Percentiles rank a stretch among this genome's conserved stretches.
Evolutionary conservation across 768 basidiomycete species (phyloP).

Genomic region (Hericium alpestre): DNA sequence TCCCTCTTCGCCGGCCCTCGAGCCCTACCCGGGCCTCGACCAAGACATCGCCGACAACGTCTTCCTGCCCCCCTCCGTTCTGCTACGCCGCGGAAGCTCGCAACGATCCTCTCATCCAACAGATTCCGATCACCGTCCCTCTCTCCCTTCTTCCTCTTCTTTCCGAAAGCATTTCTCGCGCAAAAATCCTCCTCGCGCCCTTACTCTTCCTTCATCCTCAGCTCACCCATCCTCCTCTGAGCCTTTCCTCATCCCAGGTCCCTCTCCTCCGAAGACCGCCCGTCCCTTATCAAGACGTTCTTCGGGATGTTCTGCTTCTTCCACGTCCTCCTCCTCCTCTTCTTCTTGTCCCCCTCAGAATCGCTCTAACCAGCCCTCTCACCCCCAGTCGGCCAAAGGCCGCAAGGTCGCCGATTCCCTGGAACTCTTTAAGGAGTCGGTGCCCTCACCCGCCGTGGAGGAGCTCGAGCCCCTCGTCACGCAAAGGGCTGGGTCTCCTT

Average conservation of each 20-base stretch:
- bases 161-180: slow-evolving; percentile 8
- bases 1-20: slow-evolving; percentile 2
- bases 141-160: slow-evolving; percentile 2
- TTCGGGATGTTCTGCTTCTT: slow-evolving; percentile 6
- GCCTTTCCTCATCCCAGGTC: slow-evolving; percentile 2
- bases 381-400: slow-evolving; percentile 39
- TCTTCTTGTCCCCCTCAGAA: slow-evolving; percentile 23
- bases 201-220: background rate
- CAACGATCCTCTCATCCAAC: background rate
- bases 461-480: slow-evolving; percentile 23
- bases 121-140: slow-evolving; percentile 1
- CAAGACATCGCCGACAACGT: background rate
- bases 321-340: slow-evolving; percentile 22
- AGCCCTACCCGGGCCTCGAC: background rate
- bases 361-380: slow-evolving; percentile 23
- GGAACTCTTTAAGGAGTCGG: slow-evolving; percentile 73
- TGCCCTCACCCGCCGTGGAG: slow-evolving; percentile 26
- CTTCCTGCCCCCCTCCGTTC: background rate
- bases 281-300: slow-evolving; percentile 13
- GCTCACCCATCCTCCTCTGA: slow-evolving; percentile 1
- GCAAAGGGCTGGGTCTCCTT: slow-evolving; percentile 15
- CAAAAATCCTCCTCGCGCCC: slow-evolving; percentile 6
- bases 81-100: slow-evolving; percentile 3
- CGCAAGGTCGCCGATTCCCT: slow-evolving; percentile 78
- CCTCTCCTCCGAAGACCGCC: slow-evolving; percentile 7